Evolutionary conservation across 1,284 basidiomycete genomes (phyloP).

Genomic region (Cryptococcus hybrid): DNA sequence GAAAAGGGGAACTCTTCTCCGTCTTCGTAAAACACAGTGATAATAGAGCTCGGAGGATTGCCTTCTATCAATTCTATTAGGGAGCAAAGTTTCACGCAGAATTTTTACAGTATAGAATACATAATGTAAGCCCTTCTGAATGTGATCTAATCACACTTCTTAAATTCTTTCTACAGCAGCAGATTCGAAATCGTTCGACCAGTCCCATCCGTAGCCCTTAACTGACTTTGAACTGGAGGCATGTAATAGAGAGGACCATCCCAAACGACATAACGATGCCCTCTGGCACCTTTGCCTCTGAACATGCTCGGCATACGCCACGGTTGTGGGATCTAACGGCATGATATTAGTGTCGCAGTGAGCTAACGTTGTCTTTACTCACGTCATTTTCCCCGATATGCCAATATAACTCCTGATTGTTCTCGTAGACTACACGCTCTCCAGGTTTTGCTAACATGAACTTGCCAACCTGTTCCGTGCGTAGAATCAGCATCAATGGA

Average conservation of each 20-base stretch:
- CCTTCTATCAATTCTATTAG: too few relatives aligned
- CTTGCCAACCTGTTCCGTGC: conserved; percentile 63
- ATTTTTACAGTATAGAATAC: too few relatives aligned
- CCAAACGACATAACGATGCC: conserved; percentile 42
- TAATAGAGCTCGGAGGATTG: too few relatives aligned
- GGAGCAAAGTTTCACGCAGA: too few relatives aligned
- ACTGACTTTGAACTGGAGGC: conserved; percentile 34
- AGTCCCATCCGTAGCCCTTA: conserved; percentile 34
- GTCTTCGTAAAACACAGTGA: too few relatives aligned
- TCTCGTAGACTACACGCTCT: conserved; percentile 59
- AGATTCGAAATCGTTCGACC: conserved; percentile 5
- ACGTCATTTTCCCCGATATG: conserved; percentile 63
- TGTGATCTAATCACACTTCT: too few relatives aligned
- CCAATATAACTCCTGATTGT: conserved; percentile 62
- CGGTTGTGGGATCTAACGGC: conserved; percentile 53
- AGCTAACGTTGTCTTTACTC: conserved; percentile 5
- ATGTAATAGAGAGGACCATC: conserved; percentile 49
- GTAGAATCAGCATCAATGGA: not conserved
- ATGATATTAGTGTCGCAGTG: not conserved
- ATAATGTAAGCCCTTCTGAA: too few relatives aligned
- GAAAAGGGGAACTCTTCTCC: too few relatives aligned
- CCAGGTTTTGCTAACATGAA: conserved; percentile 69
- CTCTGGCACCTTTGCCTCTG: conserved; percentile 38
- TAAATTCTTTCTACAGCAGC: not conserved
- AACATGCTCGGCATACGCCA: conserved; percentile 48